phyloP scores from a whole-genome alignment of 192 early-diverging fungal species.

The Coemansia sp. region DNA sequence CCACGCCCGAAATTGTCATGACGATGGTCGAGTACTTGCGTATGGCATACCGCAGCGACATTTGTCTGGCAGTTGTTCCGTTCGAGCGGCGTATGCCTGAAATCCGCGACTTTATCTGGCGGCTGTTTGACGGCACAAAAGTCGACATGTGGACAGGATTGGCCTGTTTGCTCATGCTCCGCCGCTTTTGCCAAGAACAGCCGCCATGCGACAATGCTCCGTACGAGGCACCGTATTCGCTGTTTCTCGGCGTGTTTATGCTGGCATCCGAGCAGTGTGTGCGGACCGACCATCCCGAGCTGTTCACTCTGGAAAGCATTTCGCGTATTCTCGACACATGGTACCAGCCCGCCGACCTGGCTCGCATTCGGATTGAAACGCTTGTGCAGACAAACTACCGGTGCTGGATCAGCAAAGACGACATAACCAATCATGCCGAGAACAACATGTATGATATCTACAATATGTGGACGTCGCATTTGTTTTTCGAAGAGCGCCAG shows the following conservation, averaged over 20 bases:
- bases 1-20: conserved; percentile 34
- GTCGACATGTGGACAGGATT: conserved; percentile 38
- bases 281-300: conserved; percentile 14
- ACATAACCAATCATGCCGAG: conserved; percentile 11
- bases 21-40: conserved; percentile 28
- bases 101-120: conserved; percentile 41
- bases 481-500: conserved; percentile 20
- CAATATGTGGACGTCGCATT: conserved; percentile 9
- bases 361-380: conserved; percentile 20
- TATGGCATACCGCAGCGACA: conserved; percentile 22
- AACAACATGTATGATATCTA: conserved; percentile 36
- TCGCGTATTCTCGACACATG: conserved; percentile 20
- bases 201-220: conserved; percentile 16
- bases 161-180: conserved; percentile 27
- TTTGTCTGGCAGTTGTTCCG: conserved; percentile 18
- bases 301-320: conserved; percentile 7
- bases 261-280: conserved; percentile 19
- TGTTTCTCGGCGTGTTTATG: conserved; percentile 44
- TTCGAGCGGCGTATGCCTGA: conserved; percentile 31
- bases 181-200: conserved; percentile 13
- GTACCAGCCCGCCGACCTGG: conserved; percentile 19
- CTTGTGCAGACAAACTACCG: conserved; percentile 10
- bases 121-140: conserved; percentile 25
- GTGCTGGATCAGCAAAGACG: conserved; percentile 19
- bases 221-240: conserved; percentile 35